Evolutionary conservation across 2,329 filamentous ascomycete species (phyloP), one percentile per base, ranked within the genome.

Genomic region (Sarocladium kiliense): DNA sequence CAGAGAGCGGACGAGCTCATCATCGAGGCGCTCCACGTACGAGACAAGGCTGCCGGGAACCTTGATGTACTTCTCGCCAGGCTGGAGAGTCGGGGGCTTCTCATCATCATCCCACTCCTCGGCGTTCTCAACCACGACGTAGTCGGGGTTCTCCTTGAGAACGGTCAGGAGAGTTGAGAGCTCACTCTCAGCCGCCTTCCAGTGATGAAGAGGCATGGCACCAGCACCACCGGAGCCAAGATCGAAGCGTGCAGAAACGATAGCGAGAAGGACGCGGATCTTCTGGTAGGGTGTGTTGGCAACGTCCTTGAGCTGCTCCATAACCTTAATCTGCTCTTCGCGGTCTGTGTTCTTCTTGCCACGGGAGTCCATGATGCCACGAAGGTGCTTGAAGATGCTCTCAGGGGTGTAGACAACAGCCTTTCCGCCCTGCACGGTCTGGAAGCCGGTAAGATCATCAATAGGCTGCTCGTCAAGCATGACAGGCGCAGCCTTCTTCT

Each of bases 51-150:
- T 97, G 68, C 94, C 95, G 19, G 94, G 90, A 56, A 99, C 84
- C 77, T 88, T 92, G 80, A 96, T 89, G 68, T 93, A 82, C 70
- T 84, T 88, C 71, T 96, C 86, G 59, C 85, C 89, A 21, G 80
- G 72, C 56, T 82, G 83, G 62, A 93, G 78, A 30, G 80, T 79
- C 14, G 94, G 94, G 39, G 86, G 82, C 79, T 97, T 97, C 65
- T 99, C 95, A 63, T 99, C 95, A 66, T 99, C 94, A 63, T 99
- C 94, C 94, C 94, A 97, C 74, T 99, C 94, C 70, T 99, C 94
- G 21, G 91, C 94, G 62, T 84, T 86, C 75, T 99, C 94, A 23
- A 94, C 79, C 49, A 99, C 90, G 53, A 97, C 79, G 68, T 93
- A 88, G 60, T 94, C 85, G 58, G 80, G 79, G 75, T 90, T 90